Percentiles rank a stretch among this genome's conserved stretches.
These are phyloP conservation scores for Moricandia arvensis DNA, from an alignment of 345 rosid species.

Conservation along the genomic window DNA sequence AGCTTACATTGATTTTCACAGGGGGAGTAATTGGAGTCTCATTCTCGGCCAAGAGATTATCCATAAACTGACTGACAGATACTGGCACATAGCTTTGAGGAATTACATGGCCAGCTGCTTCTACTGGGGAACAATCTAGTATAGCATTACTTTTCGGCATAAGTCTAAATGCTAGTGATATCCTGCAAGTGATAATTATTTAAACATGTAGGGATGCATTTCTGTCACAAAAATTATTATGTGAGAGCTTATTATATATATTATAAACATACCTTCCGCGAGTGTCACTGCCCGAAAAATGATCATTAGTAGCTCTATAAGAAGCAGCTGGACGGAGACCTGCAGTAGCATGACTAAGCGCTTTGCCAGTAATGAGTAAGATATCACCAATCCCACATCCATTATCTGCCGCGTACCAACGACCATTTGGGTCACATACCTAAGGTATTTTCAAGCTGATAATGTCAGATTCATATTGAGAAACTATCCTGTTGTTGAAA, in stretches of 20 bases:
- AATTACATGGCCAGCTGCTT: constrained; percentile 94
- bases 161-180: constrained; percentile 82
- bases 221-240: not conserved
- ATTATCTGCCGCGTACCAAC: constrained; percentile 91
- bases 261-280: constrained; percentile 66
- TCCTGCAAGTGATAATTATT: constrained; percentile 44
- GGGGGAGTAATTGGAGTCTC: constrained; percentile 55
- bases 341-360: constrained; percentile 49
- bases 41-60: constrained; percentile 95
- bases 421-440: constrained; percentile 98
- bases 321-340: constrained; percentile 90
- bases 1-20: constrained; percentile 67
- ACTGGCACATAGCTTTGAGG: constrained; percentile 89
- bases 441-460: constrained; percentile 31
- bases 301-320: constrained; percentile 64
- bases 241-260: constrained; percentile 8
- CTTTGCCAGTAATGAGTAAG: constrained; percentile 46
- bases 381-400: constrained; percentile 73
- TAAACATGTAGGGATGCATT: constrained; percentile 12
- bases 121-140: constrained; percentile 93
- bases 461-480: constrained; percentile 14
- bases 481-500: not conserved
- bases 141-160: constrained; percentile 95
- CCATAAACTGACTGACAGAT: constrained; percentile 98
- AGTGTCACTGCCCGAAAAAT: constrained; percentile 43